Evolutionary conservation across 441 rosid species (phyloP).

Genomic region (Arabidopsis lyrata): DNA sequence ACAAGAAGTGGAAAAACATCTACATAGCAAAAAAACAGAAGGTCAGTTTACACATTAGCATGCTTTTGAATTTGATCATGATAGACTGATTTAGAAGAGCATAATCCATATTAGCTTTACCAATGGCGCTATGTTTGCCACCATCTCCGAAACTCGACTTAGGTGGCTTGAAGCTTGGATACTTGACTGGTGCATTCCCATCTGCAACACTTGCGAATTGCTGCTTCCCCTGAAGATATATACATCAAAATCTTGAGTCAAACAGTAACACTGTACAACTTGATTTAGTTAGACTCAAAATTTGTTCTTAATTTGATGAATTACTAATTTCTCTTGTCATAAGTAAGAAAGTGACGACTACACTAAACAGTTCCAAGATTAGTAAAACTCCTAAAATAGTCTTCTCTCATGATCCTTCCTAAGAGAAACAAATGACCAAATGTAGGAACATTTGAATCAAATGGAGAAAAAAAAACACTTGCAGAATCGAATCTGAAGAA

Average conservation of each 20-base stretch:
- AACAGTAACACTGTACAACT: constrained; percentile 14
- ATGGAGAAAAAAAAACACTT: background rate
- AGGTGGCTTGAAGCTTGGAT: constrained; percentile 55
- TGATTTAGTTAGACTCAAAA: background rate
- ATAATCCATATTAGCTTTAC: constrained; percentile 9
- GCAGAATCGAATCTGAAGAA: constrained; percentile 2
- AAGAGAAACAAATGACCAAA: constrained; percentile 1
- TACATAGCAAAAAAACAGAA: background rate
- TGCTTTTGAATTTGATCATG: background rate
- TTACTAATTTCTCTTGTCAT: background rate
- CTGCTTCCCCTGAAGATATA: constrained; percentile 49
- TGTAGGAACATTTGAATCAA: constrained; percentile 15
- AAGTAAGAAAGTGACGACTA: background rate
- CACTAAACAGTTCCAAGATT: constrained; percentile 7
- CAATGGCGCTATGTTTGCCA: constrained; percentile 27
- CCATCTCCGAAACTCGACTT: constrained; percentile 46
- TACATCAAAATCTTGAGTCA: background rate
- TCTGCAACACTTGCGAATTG: constrained; percentile 48
- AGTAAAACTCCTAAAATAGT: background rate
- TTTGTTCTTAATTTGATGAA: background rate
- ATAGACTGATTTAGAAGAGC: background rate
- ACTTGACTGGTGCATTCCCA: constrained; percentile 48
- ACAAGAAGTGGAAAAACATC: constrained; percentile 42
- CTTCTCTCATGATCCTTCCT: constrained; percentile 1
- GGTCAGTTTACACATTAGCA: background rate